phyloP scores from a whole-genome alignment of 345 rosid species.

The Arabidopsis suecica region DNA sequence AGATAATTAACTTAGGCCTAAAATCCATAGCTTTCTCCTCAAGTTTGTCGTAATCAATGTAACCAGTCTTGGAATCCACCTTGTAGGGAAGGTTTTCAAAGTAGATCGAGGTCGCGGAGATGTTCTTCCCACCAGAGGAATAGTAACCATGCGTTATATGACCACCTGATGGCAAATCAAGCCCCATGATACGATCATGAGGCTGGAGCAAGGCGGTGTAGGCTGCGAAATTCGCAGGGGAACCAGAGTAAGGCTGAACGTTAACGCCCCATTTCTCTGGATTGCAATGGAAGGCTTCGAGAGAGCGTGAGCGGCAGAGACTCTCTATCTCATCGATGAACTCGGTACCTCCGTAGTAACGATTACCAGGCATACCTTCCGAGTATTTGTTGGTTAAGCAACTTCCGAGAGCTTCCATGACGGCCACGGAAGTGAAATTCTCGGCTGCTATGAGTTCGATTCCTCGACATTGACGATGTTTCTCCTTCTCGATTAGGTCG shows the following conservation, averaged over 20 bases:
- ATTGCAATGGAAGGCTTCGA: slow-evolving; percentile 70
- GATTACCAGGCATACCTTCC: slow-evolving; percentile 96
- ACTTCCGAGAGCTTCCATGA: slow-evolving; percentile 95
- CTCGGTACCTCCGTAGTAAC: slow-evolving; percentile 96
- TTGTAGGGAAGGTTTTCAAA: slow-evolving; percentile 96
- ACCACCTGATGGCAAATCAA: slow-evolving; percentile 93
- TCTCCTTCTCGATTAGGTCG: slow-evolving; percentile 95
- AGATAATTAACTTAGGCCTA: slow-evolving; percentile 86
- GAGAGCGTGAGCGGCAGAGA: slow-evolving; percentile 88
- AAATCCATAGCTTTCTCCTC: slow-evolving; percentile 99
- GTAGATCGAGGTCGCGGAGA: slow-evolving; percentile 94
- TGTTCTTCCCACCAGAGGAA: slow-evolving; percentile 91
- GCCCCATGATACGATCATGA: slow-evolving; percentile 94
- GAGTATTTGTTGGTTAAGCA: slow-evolving; percentile 97
- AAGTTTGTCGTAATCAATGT: slow-evolving; percentile 82
- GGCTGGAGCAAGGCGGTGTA: slow-evolving; percentile 95
- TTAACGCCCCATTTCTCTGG: slow-evolving; percentile 87
- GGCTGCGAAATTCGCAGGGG: slow-evolving; percentile 97
- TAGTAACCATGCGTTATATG: slow-evolving; percentile 93
- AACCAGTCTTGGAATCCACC: slow-evolving; percentile 80
- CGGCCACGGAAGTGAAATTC: slow-evolving; percentile 94
- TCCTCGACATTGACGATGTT: slow-evolving; percentile 88
- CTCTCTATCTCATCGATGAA: slow-evolving; percentile 93
- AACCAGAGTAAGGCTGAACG: slow-evolving; percentile 97
- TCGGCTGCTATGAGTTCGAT: slow-evolving; percentile 95